Conservation (phyloP, 2,329 filamentous ascomycete species). For the Talaromyces pinophilus region DNA sequence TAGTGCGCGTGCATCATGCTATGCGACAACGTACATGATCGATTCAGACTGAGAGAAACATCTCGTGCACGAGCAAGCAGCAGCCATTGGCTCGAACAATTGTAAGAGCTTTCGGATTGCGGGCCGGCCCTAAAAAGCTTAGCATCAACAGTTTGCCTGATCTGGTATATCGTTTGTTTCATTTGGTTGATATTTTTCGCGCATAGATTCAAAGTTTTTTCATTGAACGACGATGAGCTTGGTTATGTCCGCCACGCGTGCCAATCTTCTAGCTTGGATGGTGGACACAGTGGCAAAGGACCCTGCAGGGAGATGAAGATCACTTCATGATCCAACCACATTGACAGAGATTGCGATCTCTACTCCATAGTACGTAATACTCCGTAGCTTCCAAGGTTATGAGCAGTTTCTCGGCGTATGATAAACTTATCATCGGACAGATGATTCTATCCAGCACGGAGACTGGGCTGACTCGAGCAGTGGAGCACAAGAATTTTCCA, state of each 20-base stretch:
- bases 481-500: background rate
- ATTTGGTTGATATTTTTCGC: background rate
- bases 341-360: background rate
- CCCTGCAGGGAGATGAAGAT: background rate
- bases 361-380: no score
- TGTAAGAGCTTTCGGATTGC: slow-evolving; percentile 1
- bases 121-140: slow-evolving; percentile 21
- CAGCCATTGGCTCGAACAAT: slow-evolving; percentile 7
- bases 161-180: slow-evolving; percentile 1
- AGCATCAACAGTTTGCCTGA: slow-evolving; percentile 8
- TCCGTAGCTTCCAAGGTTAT: background rate
- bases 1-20: background rate
- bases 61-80: slow-evolving; percentile 13
- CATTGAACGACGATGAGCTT: background rate
- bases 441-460: background rate
- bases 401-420: background rate
- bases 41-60: background rate
- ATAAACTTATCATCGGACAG: background rate
- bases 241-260: background rate
- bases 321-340: background rate
- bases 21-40: background rate
- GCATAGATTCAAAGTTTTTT: background rate
- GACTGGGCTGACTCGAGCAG: background rate
- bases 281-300: background rate
- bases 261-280: background rate